Evolutionary conservation across 805 yeast genomes (phyloP), one percentile per base, ranked within the genome.

Genomic region (Yarrowia alimentaria): DNA sequence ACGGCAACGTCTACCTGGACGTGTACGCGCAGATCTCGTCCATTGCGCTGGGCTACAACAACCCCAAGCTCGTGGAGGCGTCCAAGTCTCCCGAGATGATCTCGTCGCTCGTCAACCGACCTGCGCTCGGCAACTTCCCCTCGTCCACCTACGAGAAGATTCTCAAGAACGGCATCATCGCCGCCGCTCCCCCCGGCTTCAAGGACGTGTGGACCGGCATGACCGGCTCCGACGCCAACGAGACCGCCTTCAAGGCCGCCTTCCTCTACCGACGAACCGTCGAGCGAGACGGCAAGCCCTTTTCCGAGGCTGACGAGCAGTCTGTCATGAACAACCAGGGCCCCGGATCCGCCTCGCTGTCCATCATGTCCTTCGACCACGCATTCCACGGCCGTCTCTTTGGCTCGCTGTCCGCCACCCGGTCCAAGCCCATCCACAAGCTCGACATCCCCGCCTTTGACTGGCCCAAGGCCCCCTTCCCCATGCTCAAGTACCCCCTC

Each of bases 381-480:
- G 93, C 93, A 22, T 91, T 90, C 85, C 98, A 90, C 66, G 98
- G 98, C 57, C 81, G 98, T 70, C 71, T 89, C 57, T 88, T 90
- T 71, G 98, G 96, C 18, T 78, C 95, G 51, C 89, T 86, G 34
- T 85, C 96, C 6, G 80, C 87, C 58, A 90, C 98, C 30, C 80
- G 95, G 67, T 88, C 96, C 53, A 91, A 88, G 74, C 96, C 97
- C 58, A 78, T 91, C 60, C 98, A 90, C 75, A 90, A 91, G 73
- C 73, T 90, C 68, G 75, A 72, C 53, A 64, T 91, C 70, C 98
- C 98, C 55, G 81, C 95, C 6, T 90, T 90, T 74, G 79, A 86
- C 64, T 90, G 97, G 97, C 98, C 98, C 64, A 89, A 85, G 67
- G 96, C 96, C 52, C 88, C 87, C 56, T 90, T 82, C 74, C 98